Conservation (phyloP, 129 eudicot genomes). For the Pseudognaphalium luteoalbum region DNA sequence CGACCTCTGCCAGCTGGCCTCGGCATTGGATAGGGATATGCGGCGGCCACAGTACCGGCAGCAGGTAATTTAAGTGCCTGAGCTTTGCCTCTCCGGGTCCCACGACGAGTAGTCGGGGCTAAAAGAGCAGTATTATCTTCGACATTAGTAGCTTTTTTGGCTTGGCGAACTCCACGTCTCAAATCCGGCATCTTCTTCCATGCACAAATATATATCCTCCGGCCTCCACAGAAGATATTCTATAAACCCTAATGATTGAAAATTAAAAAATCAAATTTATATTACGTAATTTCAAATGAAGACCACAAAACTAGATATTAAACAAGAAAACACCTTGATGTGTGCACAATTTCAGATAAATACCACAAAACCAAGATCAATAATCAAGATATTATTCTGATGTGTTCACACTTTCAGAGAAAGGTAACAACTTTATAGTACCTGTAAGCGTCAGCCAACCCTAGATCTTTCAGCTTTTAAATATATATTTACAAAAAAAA, state of each 20-base stretch:
- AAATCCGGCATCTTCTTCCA: slow-evolving; percentile 72
- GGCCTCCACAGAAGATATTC: not conserved
- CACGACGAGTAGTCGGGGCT: slow-evolving; percentile 52
- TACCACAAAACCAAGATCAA: not conserved
- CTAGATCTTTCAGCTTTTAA: not conserved
- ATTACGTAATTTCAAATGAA: too few relatives aligned
- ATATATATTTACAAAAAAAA: slow-evolving; percentile 1
- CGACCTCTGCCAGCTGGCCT: slow-evolving; percentile 62
- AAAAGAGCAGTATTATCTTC: slow-evolving; percentile 34
- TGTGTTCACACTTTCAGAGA: not conserved
- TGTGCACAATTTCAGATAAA: not conserved
- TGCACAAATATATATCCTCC: slow-evolving; percentile 45
- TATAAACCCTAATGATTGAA: too few relatives aligned
- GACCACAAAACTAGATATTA: too few relatives aligned
- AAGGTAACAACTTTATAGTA: not conserved
- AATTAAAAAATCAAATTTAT: too few relatives aligned
- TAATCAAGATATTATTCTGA: not conserved
- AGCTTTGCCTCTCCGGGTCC: slow-evolving; percentile 51
- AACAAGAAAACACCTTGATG: not conserved
- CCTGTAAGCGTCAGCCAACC: slow-evolving; percentile 5
- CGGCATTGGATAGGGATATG: slow-evolving; percentile 35
- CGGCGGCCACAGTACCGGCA: too few relatives aligned
- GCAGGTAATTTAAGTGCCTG: slow-evolving; percentile 34
- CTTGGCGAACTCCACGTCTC: slow-evolving; percentile 66
- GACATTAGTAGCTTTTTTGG: slow-evolving; percentile 44